phyloP scores from a whole-genome alignment of 2,329 filamentous ascomycete genomes.

The Botrytis deweyae region DNA sequence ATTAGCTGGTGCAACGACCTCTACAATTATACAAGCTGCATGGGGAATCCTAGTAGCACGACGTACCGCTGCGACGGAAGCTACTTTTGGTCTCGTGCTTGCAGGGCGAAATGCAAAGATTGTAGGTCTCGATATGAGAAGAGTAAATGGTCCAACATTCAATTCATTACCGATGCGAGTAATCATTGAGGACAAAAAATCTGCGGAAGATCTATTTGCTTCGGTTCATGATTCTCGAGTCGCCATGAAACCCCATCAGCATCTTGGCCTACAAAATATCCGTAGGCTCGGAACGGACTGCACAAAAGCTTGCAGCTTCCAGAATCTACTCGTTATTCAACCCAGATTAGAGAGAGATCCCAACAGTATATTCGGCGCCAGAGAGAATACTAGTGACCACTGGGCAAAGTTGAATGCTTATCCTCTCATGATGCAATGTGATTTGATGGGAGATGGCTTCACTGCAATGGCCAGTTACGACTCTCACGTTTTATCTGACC shows the following conservation, averaged over 20 bases:
- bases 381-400: slow-evolving; percentile 12
- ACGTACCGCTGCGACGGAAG: slow-evolving; percentile 43
- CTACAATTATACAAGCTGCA: slow-evolving; percentile 35
- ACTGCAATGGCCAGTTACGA: slow-evolving; percentile 25
- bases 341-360: slow-evolving; percentile 8
- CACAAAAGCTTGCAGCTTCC: slow-evolving; percentile 19
- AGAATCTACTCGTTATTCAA: slow-evolving; percentile 21
- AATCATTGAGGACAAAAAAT: slow-evolving; percentile 31
- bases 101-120: slow-evolving; percentile 45
- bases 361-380: background rate
- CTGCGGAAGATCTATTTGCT: background rate
- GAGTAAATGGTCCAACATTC: slow-evolving; percentile 45
- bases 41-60: slow-evolving; percentile 45
- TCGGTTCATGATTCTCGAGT: slow-evolving; percentile 36
- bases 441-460: slow-evolving; percentile 13
- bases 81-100: slow-evolving; percentile 46
- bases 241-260: slow-evolving; percentile 28
- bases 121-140: slow-evolving; percentile 40
- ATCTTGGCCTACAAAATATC: slow-evolving; percentile 18
- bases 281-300: background rate
- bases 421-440: slow-evolving; percentile 26
- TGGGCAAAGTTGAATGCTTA: slow-evolving; percentile 26
- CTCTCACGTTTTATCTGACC: slow-evolving; percentile 14
- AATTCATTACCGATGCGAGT: slow-evolving; percentile 46
- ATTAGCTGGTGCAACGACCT: slow-evolving; percentile 23